Conservation (phyloP, 139 green algal genomes). For the Picochlorum sp. region DNA sequence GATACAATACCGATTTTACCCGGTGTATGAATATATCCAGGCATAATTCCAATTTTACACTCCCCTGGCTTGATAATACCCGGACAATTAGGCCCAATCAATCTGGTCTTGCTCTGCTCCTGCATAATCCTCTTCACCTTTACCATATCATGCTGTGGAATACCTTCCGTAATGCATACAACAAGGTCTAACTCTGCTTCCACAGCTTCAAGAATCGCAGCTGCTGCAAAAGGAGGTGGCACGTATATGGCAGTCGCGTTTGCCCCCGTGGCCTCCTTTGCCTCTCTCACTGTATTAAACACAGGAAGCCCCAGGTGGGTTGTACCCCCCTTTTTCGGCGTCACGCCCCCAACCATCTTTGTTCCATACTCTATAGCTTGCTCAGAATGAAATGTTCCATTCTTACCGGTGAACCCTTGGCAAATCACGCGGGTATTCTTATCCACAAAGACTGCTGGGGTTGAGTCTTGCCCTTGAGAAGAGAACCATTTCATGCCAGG, state of each 20-base stretch:
- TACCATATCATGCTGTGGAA: constrained; percentile 58
- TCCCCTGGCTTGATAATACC: constrained; percentile 97
- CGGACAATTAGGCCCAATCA: constrained; percentile 98
- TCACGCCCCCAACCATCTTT: constrained; percentile 96
- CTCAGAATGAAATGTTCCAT: constrained; percentile 95
- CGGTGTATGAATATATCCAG: constrained; percentile 97
- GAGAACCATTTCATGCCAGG: not conserved
- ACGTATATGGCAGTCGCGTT: constrained; percentile 93
- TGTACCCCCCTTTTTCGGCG: constrained; percentile 89
- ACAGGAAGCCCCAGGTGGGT: constrained; percentile 93
- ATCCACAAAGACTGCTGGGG: constrained; percentile 92
- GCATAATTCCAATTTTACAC: constrained; percentile 98
- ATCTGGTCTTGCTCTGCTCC: constrained; percentile 74
- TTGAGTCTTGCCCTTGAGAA: constrained; percentile 23
- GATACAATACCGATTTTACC: constrained; percentile 95
- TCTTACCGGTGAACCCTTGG: constrained; percentile 96
- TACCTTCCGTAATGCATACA: constrained; percentile 99
- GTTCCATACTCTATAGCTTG: constrained; percentile 97
- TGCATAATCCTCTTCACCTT: constrained; percentile 86
- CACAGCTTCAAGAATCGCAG: constrained; percentile 88
- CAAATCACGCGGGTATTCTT: constrained; percentile 91
- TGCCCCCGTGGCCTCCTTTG: constrained; percentile 67
- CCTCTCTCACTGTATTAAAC: constrained; percentile 84
- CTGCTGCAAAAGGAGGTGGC: constrained; percentile 88
- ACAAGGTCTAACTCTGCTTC: constrained; percentile 91